Conservation (phyloP, 2,329 filamentous ascomycete genomes). For the Xylariomycetidae sp. region DNA sequence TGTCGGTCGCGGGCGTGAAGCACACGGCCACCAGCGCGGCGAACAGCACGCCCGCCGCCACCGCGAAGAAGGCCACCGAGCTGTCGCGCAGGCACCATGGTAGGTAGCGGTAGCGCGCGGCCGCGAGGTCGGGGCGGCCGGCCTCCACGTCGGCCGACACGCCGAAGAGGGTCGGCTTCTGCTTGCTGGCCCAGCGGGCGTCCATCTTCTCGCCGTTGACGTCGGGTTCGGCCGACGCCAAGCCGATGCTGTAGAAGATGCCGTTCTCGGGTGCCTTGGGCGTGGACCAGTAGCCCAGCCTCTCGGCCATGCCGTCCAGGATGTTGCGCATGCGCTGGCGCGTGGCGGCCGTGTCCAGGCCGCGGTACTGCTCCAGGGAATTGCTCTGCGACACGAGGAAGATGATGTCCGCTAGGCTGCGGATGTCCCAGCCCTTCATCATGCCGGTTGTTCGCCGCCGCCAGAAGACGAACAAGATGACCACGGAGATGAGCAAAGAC, state of each 20-base stretch:
- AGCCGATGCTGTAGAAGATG: constrained; percentile 58
- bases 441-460: constrained; percentile 63
- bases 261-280: constrained; percentile 53
- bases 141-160: constrained; percentile 34
- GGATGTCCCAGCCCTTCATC: constrained; percentile 65
- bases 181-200: constrained; percentile 21
- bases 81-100: constrained; percentile 69
- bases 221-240: constrained; percentile 20
- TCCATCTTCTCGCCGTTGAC: constrained; percentile 18
- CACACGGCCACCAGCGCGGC: constrained; percentile 70
- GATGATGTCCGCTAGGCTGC: constrained; percentile 75
- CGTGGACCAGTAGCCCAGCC: constrained; percentile 82
- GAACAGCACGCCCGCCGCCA: constrained; percentile 55
- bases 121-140: constrained; percentile 44
- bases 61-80: constrained; percentile 59
- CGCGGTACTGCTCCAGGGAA: constrained; percentile 64
- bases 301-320: constrained; percentile 55
- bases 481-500: constrained; percentile 52
- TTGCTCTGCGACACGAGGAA: constrained; percentile 76
- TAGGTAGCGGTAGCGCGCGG: constrained; percentile 59
- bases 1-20: constrained; percentile 63
- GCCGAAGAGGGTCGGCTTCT: constrained; percentile 19
- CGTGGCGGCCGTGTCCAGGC: constrained; percentile 55
- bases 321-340: constrained; percentile 47
- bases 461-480: constrained; percentile 60